Conservation (phyloP, 805 yeast genomes). For the Blastobotrys chiropterorum region DNA sequence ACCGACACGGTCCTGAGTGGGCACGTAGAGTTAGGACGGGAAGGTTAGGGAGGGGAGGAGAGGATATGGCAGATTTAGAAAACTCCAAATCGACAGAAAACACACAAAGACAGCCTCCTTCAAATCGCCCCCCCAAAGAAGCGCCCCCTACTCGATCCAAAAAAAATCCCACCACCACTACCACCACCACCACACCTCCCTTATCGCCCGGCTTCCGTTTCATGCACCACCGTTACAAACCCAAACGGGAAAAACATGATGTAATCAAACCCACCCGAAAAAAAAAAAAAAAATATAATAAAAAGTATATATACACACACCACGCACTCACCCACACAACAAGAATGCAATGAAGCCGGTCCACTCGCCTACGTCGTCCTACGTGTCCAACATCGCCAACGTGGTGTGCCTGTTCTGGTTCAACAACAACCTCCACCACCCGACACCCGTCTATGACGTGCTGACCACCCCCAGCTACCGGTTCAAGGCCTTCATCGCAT, state of each 20-base stretch:
- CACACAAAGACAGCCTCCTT: no score
- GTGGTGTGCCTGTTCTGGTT: conserved; percentile 30
- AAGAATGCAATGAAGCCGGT: not conserved
- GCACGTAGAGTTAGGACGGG: no score
- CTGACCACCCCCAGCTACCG: conserved; percentile 5
- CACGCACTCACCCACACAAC: not conserved
- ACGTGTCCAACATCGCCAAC: conserved; percentile 23
- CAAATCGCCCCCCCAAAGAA: no score
- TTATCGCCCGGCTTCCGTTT: no score
- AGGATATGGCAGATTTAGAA: no score
- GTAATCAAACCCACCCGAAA: not conserved
- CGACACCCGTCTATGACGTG: not conserved
- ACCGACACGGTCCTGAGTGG: no score
- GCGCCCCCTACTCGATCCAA: no score
- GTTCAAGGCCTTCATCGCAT: conserved; percentile 26
- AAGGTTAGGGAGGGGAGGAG: no score
- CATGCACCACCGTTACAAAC: not conserved
- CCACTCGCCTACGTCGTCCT: conserved; percentile 9
- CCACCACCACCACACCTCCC: no score
- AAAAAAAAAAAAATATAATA: no score
- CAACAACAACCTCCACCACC: conserved; percentile 11
- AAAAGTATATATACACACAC: not conserved
- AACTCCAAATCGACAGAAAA: no score
- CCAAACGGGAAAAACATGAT: not conserved
- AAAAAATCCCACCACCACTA: no score